Conservation (phyloP, 495 filamentous ascomycete species). For the Rhizodiscina lignyota region DNA sequence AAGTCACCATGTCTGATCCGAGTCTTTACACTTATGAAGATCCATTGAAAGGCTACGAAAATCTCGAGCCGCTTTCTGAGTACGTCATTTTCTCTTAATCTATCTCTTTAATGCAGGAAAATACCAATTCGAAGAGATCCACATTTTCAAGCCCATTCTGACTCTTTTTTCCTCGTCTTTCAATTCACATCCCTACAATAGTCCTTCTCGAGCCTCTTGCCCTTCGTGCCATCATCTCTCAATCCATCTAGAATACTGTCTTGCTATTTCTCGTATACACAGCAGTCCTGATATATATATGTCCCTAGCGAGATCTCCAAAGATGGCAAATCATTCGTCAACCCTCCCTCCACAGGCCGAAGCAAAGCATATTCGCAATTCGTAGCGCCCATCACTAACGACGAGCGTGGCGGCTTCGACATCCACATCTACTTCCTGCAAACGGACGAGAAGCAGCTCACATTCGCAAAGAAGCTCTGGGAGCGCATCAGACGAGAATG, state of each 20-base stretch:
- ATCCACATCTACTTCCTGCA: constrained; percentile 59
- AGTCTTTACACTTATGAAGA: constrained; percentile 12
- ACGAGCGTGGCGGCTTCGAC: constrained; percentile 38
- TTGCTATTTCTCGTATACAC: not conserved
- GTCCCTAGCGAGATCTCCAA: constrained; percentile 13
- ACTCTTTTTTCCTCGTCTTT: not conserved
- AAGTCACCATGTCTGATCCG: constrained; percentile 13
- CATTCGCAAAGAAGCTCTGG: constrained; percentile 55
- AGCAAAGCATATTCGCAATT: constrained; percentile 19
- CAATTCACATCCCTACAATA: not conserved
- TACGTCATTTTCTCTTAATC: constrained; percentile 2
- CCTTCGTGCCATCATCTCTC: not conserved
- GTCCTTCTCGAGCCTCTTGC: not conserved
- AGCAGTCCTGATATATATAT: not conserved
- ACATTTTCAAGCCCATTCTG: not conserved
- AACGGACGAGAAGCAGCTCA: constrained; percentile 40
- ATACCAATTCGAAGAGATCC: not conserved
- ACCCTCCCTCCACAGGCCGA: constrained; percentile 12
- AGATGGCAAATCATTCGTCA: constrained; percentile 23
- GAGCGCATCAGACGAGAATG: constrained; percentile 70
- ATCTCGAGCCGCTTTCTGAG: constrained; percentile 11
- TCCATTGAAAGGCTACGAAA: constrained; percentile 12
- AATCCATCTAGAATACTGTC: not conserved
- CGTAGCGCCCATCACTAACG: constrained; percentile 19
- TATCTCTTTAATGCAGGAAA: not conserved